phyloP scores from a whole-genome alignment of 352 stramenopile genomes.

The Phytophthora pini region DNA sequence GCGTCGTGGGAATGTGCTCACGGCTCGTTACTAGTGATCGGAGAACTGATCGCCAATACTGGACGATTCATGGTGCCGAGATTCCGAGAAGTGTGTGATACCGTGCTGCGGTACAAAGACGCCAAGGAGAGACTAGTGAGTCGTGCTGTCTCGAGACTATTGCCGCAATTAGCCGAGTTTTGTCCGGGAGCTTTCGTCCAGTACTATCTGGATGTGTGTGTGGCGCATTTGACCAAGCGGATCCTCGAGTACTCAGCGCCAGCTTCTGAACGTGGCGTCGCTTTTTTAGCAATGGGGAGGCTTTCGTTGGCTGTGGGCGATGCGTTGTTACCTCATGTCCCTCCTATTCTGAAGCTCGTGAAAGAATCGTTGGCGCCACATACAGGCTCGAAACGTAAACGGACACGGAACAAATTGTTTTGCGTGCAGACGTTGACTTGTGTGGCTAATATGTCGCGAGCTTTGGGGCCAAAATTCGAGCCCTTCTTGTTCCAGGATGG shows the following conservation, averaged over 20 bases:
- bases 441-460: conserved; percentile 76
- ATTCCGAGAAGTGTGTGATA: conserved; percentile 96
- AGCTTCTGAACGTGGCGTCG: conserved; percentile 74
- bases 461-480: conserved; percentile 69
- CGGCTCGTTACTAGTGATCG: conserved; percentile 95
- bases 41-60: conserved; percentile 95
- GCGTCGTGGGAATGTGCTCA: conserved; percentile 89
- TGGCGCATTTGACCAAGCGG: conserved; percentile 87
- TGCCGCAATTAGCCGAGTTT: conserved; percentile 94
- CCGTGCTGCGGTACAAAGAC: conserved; percentile 93
- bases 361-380: conserved; percentile 76
- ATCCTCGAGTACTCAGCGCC: conserved; percentile 66
- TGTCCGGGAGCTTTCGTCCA: conserved; percentile 94
- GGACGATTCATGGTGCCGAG: conserved; percentile 97
- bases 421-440: conserved; percentile 87
- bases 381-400: conserved; percentile 45
- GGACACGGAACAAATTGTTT: conserved; percentile 78
- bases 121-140: conserved; percentile 89
- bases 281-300: conserved; percentile 94
- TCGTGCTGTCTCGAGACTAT: conserved; percentile 80
- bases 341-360: conserved; percentile 80
- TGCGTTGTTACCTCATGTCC: conserved; percentile 84
- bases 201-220: conserved; percentile 89
- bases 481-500: conserved; percentile 71
- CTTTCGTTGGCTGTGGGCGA: conserved; percentile 92